These are phyloP conservation scores for Cryptococcus maquisensis DNA, from an alignment of 1,284 basidiomycete species.

Conservation along the genomic window DNA sequence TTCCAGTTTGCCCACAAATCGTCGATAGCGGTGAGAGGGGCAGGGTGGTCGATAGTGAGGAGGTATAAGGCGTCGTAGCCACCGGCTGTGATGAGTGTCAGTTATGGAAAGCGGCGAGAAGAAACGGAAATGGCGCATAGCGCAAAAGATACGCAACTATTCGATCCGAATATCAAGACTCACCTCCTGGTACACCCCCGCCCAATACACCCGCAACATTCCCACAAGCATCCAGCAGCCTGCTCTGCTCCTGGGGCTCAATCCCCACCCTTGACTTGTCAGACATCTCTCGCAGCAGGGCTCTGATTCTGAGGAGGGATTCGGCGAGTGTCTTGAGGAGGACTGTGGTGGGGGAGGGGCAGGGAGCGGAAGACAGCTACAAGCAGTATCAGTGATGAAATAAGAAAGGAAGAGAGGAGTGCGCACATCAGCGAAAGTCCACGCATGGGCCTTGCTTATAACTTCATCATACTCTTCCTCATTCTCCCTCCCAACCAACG, in stretches of 20 bases:
- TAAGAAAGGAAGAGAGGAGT: background rate
- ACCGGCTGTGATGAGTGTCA: constrained; percentile 61
- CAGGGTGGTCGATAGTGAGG: constrained; percentile 62
- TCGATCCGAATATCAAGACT: too few species aligned
- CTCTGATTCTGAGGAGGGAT: constrained; percentile 62
- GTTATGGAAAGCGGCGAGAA: background rate
- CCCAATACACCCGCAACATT: constrained; percentile 78
- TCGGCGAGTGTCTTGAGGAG: background rate
- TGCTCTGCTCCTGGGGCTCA: constrained; percentile 84
- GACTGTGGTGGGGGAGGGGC: background rate
- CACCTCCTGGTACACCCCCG: constrained; percentile 90
- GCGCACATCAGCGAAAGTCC: background rate
- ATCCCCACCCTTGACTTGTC: constrained; percentile 73
- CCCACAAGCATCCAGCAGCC: constrained; percentile 76
- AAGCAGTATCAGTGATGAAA: background rate
- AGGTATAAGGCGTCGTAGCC: constrained; percentile 97
- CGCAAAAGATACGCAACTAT: background rate
- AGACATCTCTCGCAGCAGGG: constrained; percentile 86
- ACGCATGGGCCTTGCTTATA: background rate
- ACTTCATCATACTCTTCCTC: constrained; percentile 32
- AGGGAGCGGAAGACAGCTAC: background rate
- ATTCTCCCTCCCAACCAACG: constrained; percentile 34
- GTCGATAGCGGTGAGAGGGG: constrained; percentile 56
- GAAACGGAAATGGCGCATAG: background rate
- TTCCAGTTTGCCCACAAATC: constrained; percentile 69